phyloP scores from a whole-genome alignment of 371 early-diverging fungal species.

The Batrachochytrium dendrobatidis region DNA sequence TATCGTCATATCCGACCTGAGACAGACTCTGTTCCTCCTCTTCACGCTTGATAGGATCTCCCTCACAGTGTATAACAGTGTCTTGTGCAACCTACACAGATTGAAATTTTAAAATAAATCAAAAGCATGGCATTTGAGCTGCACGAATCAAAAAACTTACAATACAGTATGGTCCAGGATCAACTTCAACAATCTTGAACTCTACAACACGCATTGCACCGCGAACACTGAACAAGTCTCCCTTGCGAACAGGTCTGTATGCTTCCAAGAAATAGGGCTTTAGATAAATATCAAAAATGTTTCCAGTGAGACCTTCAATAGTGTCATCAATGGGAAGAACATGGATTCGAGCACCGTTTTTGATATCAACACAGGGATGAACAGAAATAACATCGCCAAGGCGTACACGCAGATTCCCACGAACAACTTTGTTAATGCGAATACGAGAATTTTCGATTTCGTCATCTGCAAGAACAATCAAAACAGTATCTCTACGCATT shows the following conservation, averaged over 20 bases:
- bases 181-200: constrained; percentile 98
- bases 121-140: background rate
- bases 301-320: constrained; percentile 93
- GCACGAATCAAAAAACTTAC: constrained; percentile 53
- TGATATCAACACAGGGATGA: constrained; percentile 93
- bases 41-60: constrained; percentile 96
- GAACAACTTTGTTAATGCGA: constrained; percentile 91
- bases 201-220: constrained; percentile 98
- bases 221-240: constrained; percentile 90
- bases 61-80: constrained; percentile 97
- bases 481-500: constrained; percentile 94
- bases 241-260: constrained; percentile 91
- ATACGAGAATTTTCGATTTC: constrained; percentile 89
- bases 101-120: constrained; percentile 7
- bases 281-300: constrained; percentile 94
- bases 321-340: constrained; percentile 99
- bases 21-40: constrained; percentile 93
- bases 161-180: constrained; percentile 93
- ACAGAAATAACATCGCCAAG: constrained; percentile 97
- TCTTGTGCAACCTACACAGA: constrained; percentile 78
- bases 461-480: constrained; percentile 89
- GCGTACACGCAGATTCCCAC: constrained; percentile 94
- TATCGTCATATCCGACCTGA: constrained; percentile 98
- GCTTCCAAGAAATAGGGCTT: constrained; percentile 98
- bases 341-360: constrained; percentile 90